Evolutionary conservation across 371 early-diverging fungal genomes (phyloP), one percentile per base, ranked within the genome.

Genomic region (Apophysomyces ossiformis): DNA sequence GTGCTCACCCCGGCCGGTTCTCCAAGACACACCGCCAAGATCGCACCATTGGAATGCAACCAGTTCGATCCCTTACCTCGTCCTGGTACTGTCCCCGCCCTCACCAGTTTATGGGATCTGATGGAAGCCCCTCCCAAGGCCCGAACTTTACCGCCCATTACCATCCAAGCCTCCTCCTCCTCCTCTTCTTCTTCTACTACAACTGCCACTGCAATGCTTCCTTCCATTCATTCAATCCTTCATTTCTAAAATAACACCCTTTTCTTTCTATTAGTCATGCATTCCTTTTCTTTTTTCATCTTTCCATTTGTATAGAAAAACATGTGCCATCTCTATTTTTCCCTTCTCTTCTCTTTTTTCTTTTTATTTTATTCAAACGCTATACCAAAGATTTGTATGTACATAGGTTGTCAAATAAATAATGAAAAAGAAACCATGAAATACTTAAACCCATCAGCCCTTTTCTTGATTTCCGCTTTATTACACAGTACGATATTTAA

Each of bases 91-190:
- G 16, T 62, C 12, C 21, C 56, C 15, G 43, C 36, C 37, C 36
- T 59, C 43, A 12, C 67, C 21, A 68, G 77, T 58, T 57, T 83
- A 4, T 56, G 78, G 61, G 78, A 78, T 63, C 41, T 83, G 15
- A 64, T 83, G 38, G 74, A 83, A 15, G 70, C 74, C 26, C 83
- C 83, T n/a, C 81, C 81, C 44, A 72, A 78, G 44, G 81, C 82
- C n/a, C 81, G 83, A 63, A 72, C 75, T 12, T 57, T 83, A 35
- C 83, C 83, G 57, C 83, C 83, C 58, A 78, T 83, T 57, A 57
- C 46, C 39, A 43, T 66, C 37, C 21, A 21, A 9, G 54, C 59
- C 16, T 26, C 58, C 16, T 56, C 60, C 50, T 18, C 37, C 13
- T 57, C 64, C 21, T 39, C 65, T 37, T 43, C 32, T 26, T 21